Base-by-base conservation (phyloP, 2,329 filamentous ascomycete genomes). In the Aspergillus sp. region DNA sequence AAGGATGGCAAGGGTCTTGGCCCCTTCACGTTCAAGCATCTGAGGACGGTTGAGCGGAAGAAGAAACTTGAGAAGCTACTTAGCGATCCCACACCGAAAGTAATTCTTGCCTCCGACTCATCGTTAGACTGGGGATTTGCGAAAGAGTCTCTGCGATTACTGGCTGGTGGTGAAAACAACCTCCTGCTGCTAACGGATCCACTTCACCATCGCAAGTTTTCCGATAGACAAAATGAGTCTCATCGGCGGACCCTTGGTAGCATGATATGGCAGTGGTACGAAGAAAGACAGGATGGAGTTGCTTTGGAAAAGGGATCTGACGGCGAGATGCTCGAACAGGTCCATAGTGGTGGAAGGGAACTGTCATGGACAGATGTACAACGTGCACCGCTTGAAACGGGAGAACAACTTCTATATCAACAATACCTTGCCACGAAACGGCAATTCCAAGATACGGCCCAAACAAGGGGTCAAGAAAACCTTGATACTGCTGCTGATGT, bases 121-220 rank as follows among this genome's bases (percentile, higher is more conserved):
- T 96, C 90, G 31, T 77, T 98, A 19, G 91, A 96, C 66, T 99
- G 95, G 95, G 95, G 95, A 0, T 96, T 96, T 69, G 96, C 95
- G 0, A 91, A 89, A 67, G 87, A 93, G 53, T 81, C 93, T 0
- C 77, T 99, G 49, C 86, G 84, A 62, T 82, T 83, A 9, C 81
- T 99, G 55, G 91, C 91, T 0, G 82, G 84, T 58, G 90, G 96
- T 63, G 79, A 88, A 1, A 86, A 87, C 43, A 99, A 97, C 71
- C 78, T 98, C 46, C 84, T 99, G 37, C 86, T 99, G 53, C 76
- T 99, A 44, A 97, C 93, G 0, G 93, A 98, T 67, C 85, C 87
- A 6, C 67, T 76, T 57, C 69, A 67, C 48, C 68, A 61, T 44
- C 68, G 59, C 55, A 61, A 68, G 67, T 51, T 61, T 59, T 51